Base-by-base conservation (phyloP, 495 filamentous ascomycete genomes). In the Penicillium verhagenii region DNA sequence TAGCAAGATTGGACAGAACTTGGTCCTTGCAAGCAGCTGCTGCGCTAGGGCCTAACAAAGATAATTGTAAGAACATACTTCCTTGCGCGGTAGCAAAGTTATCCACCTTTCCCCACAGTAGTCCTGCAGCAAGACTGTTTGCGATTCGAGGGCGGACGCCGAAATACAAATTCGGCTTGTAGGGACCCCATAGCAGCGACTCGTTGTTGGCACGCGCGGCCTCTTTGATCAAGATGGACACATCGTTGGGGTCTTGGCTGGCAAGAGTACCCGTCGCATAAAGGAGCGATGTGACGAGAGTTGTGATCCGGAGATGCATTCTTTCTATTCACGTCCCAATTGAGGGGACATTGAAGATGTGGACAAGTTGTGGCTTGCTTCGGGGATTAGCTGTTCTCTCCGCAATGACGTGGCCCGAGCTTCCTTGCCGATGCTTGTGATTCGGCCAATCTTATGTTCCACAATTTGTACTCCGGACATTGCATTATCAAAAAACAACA, bases 141-240 rank as follows among this genome's bases (percentile, higher is more conserved):
- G 93, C 88, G 60, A 97, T 85, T 39, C 92, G 83, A 50, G 94
- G 92, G 8, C 91, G 82, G 29, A 97, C 82, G 3, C 94, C 94
- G 75, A 98, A 97, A 74, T 98, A 98, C 21, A 98, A 75, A 60
- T 97, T 96, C 4, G 94, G 91, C 21, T 90, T 82, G 72, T 97
- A 98, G 20, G 94, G 91, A 5, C 95, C 95, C 94, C 94, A 98
- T 83, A 97, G 75, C 56, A 98, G 77, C 56, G 87, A 91, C 59
- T 95, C 77, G 65, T 96, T 96, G 61, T 86, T 89, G 50, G 84
- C 75, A 60, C 66, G 73, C 38, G 68, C 73, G 47, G 70, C 68
- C 66, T 77, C 72, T 54, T 72, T 69, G 51, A 66, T 70, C 54
- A 77, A 58, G 48, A 69, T 52, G 20, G 73, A 72, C 18, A 68